These are phyloP conservation scores for Cytospora mali DNA, from an alignment of 2,329 filamentous ascomycete genomes.

Conservation along the genomic window DNA sequence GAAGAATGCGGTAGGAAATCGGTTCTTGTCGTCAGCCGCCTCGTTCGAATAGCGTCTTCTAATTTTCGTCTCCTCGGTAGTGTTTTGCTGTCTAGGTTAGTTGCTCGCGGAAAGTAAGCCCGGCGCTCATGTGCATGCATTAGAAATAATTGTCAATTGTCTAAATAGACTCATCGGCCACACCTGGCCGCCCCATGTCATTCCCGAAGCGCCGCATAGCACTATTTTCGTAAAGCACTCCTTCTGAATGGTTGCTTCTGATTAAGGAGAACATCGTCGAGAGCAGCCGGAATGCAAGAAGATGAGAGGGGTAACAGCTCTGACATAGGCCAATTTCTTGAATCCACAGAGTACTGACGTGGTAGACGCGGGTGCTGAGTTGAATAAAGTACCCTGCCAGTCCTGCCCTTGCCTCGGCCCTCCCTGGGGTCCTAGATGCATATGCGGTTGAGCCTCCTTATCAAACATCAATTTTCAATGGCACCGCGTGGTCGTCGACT, in stretches of 20 bases:
- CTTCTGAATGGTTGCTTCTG: neutral
- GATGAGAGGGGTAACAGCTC: neutral
- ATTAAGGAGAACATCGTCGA: neutral
- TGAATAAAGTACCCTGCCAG: neutral
- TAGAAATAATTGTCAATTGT: slow-evolving; percentile 8
- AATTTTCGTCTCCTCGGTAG: neutral
- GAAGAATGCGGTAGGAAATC: slow-evolving; percentile 19
- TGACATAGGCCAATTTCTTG: neutral
- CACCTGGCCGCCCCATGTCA: neutral
- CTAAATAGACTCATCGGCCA: slow-evolving; percentile 8
- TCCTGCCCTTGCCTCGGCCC: neutral
- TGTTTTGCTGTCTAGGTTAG: neutral
- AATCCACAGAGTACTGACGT: neutral
- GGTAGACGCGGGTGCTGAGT: neutral
- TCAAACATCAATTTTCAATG: slow-evolving; percentile 1
- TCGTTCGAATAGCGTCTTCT: slow-evolving; percentile 7
- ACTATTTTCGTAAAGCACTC: neutral
- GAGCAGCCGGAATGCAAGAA: slow-evolving; percentile 1
- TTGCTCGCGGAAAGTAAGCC: neutral
- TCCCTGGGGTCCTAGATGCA: neutral
- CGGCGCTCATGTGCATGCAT: neutral
- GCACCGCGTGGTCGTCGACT: slow-evolving; percentile 33
- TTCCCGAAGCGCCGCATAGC: slow-evolving; percentile 9
- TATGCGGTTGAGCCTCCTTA: neutral
- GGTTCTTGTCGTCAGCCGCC: slow-evolving; percentile 12